Evolutionary conservation across 768 basidiomycete species (phyloP), one percentile per base, ranked within the genome.

Genomic region (Bullera alba): DNA sequence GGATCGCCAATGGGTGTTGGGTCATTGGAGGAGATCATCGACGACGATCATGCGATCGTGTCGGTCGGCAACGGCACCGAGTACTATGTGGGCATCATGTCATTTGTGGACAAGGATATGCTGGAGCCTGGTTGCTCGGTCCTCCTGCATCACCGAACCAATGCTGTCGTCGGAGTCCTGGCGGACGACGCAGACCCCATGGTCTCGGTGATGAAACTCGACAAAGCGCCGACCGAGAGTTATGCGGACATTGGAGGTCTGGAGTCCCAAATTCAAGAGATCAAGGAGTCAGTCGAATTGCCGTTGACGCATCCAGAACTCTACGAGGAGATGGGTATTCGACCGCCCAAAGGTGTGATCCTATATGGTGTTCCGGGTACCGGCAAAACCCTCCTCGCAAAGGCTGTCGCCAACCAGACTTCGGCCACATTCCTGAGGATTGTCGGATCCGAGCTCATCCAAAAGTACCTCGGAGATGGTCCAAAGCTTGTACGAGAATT

Each of bases 301-400:
- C 95, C 95, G 0, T 77, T 99, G 21, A 97, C 93, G 7, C 95
- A 97, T 70, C 95, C 95, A 2, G 95, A 99, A 69, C 76, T 97
- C 32, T 99, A 97, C 75, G 93, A 97, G 74, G 93, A 97, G 77
- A 97, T 99, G 95, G 95, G 95, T 49, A 97, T 99, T 74, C 86
- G 86, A 64, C 95, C 93, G n/a, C 95, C 95, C 19, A 97, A 97
- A 73, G 95, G 95, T 76, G 93, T 99, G 69, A 97, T 99, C 59
- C 80, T 99, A 1, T 99, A 97, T 66, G 95, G 95, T 58, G 93
- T 93, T 2, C 95, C 95, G 0, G 95, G 95, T 48, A 97, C 93
- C 12, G 95, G 95, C 48, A 99, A 99, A 76, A 99, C 95, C 0
- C 81, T 99, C 0, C 81, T 99, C 2, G 95, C 95, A 16, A 96